Evolutionary conservation across 495 filamentous ascomycete species (phyloP).

Genomic region (Articulospora tetracladia): DNA sequence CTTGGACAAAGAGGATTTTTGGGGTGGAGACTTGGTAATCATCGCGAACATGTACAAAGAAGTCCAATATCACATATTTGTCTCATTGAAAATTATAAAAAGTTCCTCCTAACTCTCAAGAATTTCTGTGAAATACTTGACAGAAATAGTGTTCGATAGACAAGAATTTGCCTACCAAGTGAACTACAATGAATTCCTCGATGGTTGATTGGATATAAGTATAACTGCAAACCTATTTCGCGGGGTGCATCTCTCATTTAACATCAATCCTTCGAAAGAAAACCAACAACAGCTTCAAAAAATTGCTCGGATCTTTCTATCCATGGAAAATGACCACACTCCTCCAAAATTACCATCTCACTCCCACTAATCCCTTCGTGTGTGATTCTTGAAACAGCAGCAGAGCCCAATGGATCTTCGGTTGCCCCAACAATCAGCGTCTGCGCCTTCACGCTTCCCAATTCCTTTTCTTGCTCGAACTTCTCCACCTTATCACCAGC

Average conservation of each 20-base stretch:
- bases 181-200: too few species aligned
- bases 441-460: neutral
- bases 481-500: neutral
- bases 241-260: too few species aligned
- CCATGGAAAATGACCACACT: neutral
- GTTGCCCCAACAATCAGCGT: neutral
- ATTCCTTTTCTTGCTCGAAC: neutral
- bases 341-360: neutral
- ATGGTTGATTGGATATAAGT: too few species aligned
- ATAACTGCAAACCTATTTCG: too few species aligned
- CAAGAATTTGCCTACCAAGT: too few species aligned
- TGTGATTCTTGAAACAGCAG: neutral
- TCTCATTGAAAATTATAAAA: too few species aligned
- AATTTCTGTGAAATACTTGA: too few species aligned
- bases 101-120: too few species aligned
- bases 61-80: too few species aligned
- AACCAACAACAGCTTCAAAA: neutral
- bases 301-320: neutral
- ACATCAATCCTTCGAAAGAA: neutral
- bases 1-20: slow-evolving; percentile 4
- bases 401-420: neutral
- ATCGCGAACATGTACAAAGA: too few species aligned
- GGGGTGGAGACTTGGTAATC: too few species aligned
- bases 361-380: neutral
- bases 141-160: too few species aligned